phyloP scores from a whole-genome alignment of 2,329 filamentous ascomycete species.

The Colletotrichum chrysophilum region DNA sequence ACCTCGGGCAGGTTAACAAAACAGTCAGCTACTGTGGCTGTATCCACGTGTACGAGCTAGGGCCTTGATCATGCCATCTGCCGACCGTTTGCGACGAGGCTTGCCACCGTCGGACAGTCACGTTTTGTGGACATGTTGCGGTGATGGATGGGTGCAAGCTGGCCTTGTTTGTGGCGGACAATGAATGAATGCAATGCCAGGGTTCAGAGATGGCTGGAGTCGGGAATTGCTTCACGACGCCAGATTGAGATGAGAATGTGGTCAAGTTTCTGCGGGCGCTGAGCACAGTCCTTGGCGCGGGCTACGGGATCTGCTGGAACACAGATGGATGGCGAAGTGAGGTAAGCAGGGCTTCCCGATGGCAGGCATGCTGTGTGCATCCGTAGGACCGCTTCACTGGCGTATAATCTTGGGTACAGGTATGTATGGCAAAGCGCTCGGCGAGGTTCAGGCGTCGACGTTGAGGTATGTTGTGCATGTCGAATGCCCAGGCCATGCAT shows the following conservation, averaged over 20 bases:
- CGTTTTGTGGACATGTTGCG: neutral
- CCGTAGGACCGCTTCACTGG: neutral
- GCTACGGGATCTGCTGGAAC: neutral
- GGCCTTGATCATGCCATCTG: neutral
- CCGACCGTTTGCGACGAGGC: constrained; percentile 14
- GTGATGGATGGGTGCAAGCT: neutral
- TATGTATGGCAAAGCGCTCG: neutral
- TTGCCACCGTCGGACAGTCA: neutral
- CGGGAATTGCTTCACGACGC: neutral
- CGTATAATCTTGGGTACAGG: neutral
- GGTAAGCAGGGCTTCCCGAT: neutral
- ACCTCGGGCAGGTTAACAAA: neutral
- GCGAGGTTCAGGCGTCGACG: neutral
- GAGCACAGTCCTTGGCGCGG: neutral
- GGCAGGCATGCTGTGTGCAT: too few species aligned
- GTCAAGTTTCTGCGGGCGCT: neutral
- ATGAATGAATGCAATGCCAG: neutral
- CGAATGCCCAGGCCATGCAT: neutral
- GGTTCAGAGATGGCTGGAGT: neutral
- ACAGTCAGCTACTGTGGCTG: neutral
- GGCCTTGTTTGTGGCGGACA: neutral
- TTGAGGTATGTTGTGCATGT: neutral
- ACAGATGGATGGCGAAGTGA: neutral
- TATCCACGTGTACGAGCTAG: neutral
- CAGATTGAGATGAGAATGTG: neutral